Conservation (phyloP, 768 basidiomycete species). For the Lentinula raphanica region DNA sequence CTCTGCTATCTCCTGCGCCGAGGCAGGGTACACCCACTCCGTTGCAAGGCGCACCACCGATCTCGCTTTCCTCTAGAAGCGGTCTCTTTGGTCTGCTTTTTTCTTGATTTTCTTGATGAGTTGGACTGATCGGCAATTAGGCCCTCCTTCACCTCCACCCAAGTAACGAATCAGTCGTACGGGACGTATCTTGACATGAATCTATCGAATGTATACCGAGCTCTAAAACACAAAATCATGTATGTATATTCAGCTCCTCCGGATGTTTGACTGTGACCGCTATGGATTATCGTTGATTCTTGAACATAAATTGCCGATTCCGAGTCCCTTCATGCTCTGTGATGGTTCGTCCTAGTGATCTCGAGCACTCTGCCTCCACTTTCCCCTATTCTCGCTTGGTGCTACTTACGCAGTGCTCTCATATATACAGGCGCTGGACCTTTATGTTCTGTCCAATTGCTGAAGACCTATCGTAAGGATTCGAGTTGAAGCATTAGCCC, state of each 20-base stretch:
- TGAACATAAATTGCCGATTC: not conserved
- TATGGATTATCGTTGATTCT: not conserved
- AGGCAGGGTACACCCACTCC: slow-evolving; percentile 28
- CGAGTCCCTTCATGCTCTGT: too few species aligned
- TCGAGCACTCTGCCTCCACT: too few species aligned
- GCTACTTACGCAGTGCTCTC: too few species aligned
- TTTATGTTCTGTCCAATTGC: too few species aligned
- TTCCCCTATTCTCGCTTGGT: too few species aligned
- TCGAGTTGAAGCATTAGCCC: too few species aligned
- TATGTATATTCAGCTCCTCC: not conserved
- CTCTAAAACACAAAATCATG: too few species aligned
- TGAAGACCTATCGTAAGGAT: too few species aligned
- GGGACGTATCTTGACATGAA: too few species aligned
- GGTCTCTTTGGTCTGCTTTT: slow-evolving; percentile 61
- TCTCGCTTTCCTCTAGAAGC: slow-evolving; percentile 39
- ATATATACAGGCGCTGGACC: too few species aligned
- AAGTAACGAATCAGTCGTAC: too few species aligned
- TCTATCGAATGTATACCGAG: not conserved
- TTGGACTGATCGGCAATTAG: slow-evolving; percentile 15
- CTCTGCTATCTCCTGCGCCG: slow-evolving; percentile 48
- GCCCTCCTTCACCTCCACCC: slow-evolving; percentile 42
- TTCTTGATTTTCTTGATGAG: not conserved
- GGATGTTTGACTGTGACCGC: not conserved
- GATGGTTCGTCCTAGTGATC: too few species aligned
- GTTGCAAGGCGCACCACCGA: slow-evolving; percentile 28